Percentiles rank a stretch among this genome's conserved stretches.
Conservation (phyloP, 495 filamentous ascomycete species). For the Chaetomium fimeti region DNA sequence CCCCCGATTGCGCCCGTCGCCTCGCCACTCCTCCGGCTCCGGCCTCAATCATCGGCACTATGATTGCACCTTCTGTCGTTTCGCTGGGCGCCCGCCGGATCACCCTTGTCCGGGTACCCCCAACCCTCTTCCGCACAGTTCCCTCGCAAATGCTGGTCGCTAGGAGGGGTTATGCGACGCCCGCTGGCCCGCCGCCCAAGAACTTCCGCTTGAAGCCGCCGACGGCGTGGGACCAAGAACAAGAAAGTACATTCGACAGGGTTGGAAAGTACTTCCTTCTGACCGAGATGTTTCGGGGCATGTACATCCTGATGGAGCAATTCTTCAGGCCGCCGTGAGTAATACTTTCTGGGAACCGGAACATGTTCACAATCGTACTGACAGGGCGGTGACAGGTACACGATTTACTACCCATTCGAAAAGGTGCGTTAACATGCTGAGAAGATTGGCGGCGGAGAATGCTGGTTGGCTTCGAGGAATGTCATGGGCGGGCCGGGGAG, state of each 20-base stretch:
- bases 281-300: conserved; percentile 92
- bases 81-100: conserved; percentile 44
- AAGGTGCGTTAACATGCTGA: conserved; percentile 55
- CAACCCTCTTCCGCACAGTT: conserved; percentile 29
- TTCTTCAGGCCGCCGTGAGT: conserved; percentile 97
- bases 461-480: not conserved
- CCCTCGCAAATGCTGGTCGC: conserved; percentile 29
- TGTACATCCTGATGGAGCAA: conserved; percentile 97
- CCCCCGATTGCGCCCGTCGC: not conserved
- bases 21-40: not conserved
- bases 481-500: not conserved
- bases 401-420: conserved; percentile 98
- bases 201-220: conserved; percentile 70
- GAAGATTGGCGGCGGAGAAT: not conserved
- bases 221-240: conserved; percentile 67
- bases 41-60: not conserved
- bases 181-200: conserved; percentile 70
- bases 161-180: conserved; percentile 66
- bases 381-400: conserved; percentile 63
- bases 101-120: conserved; percentile 25
- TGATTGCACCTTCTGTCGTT: conserved; percentile 35
- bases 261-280: conserved; percentile 90
- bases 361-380: not conserved
- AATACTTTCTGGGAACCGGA: conserved; percentile 42
- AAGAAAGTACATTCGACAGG: conserved; percentile 72